Evolutionary conservation across 495 filamentous ascomycete genomes (phyloP), one percentile per base, ranked within the genome.

Genomic region (Annulohypoxylon moriforme): DNA sequence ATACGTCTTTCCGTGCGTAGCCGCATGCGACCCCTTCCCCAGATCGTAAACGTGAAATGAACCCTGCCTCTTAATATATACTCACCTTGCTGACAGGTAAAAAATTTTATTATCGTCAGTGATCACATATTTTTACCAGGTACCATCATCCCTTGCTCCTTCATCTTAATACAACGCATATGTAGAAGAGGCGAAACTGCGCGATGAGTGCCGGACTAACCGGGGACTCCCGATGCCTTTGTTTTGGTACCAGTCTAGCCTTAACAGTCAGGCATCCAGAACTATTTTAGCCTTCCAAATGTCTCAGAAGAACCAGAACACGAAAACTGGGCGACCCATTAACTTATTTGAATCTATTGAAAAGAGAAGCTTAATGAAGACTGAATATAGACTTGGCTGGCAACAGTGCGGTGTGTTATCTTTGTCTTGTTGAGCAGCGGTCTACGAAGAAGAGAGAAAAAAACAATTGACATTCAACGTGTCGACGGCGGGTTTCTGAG

Each of bases 11-110:
- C 42, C 16, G 53, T 49, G 22, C 56, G 55, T 49, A 66, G 46
- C 64, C 59, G 64, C 60, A 71, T 60, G 47, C 55, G 46, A 68
- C 69, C 33, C 44, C 46, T 61, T 67, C 57, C 44, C 50, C 58
- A 72, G 58, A 67, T 67, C 64, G 53, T 46, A 46, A 60, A 25
- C 49, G 29, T 27, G 38, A 36, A 50, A 52, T 36, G 27, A 31
- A 60, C 29, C 42, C 42, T 18, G 14, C 16, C 46, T 47, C 29
- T 20, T 13, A 29, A 20, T 36, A 31, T 47, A 8, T 24, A 9
- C 27, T 34, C 10, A 13, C 7, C 33, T 36, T 63, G 53, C 33
- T 64, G 44, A 67, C 68, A 33, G 10, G 55, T 42, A 31, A 46
- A 61, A 31, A 40, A 1, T 50, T 65, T 60, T 29, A 2, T 33